Evolutionary conservation across 495 filamentous ascomycete genomes (phyloP).

Genomic region (Xylona heveae): DNA sequence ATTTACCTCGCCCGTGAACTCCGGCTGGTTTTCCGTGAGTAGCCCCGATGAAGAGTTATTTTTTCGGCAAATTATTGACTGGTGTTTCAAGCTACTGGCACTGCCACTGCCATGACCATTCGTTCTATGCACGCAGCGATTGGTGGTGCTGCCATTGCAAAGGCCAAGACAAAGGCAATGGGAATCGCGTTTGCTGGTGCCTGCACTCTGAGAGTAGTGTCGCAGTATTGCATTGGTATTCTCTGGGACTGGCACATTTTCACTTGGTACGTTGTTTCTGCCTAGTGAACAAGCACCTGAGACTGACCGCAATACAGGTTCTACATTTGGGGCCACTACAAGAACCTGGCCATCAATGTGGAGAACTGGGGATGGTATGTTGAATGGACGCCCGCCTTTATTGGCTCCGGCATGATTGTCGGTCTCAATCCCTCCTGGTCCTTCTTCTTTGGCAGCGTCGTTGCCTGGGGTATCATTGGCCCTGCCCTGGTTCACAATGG

Average conservation of each 20-base stretch:
- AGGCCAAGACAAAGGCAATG: constrained; percentile 36
- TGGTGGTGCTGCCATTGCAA: constrained; percentile 28
- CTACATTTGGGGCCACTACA: constrained; percentile 36
- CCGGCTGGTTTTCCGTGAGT: constrained; percentile 39
- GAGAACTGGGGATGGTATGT: constrained; percentile 47
- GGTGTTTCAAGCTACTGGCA: constrained; percentile 14
- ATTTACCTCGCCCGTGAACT: constrained; percentile 40
- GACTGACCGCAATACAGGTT: too few relatives aligned
- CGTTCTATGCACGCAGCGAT: constrained; percentile 38
- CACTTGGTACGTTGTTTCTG: too few relatives aligned
- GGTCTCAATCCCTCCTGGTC: constrained; percentile 43
- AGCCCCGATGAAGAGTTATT: too few relatives aligned
- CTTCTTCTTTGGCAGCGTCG: constrained; percentile 33
- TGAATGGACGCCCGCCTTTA: constrained; percentile 45
- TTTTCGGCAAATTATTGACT: constrained; percentile 16
- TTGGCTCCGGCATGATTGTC: constrained; percentile 42
- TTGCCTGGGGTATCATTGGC: constrained; percentile 46
- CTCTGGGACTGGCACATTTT: constrained; percentile 48
- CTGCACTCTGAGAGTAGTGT: constrained; percentile 31
- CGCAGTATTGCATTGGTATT: constrained; percentile 38
- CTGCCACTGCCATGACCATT: constrained; percentile 42
- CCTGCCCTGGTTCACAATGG: constrained; percentile 35
- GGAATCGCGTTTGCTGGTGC: constrained; percentile 25
- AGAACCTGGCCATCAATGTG: constrained; percentile 29
- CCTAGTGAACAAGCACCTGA: too few relatives aligned